Evolutionary conservation across 2,329 filamentous ascomycete species (phyloP).

Genomic region (Aspergillus hortae): DNA sequence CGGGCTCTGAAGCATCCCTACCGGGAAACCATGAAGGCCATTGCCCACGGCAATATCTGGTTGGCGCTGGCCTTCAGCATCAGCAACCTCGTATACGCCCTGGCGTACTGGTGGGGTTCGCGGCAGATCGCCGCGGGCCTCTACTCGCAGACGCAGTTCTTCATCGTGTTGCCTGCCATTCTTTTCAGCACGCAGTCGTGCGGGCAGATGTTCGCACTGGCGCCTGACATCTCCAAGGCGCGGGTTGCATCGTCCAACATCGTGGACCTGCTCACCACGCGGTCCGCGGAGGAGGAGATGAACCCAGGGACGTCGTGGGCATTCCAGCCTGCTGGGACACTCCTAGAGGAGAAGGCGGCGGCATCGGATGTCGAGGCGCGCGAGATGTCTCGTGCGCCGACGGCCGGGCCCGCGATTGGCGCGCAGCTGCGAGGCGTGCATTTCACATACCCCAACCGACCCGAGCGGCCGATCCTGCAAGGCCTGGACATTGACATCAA

Average conservation of each 20-base stretch:
- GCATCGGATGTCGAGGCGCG: slow-evolving; percentile 24
- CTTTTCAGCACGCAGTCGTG: slow-evolving; percentile 70
- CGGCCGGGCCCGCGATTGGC: slow-evolving; percentile 36
- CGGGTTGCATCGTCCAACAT: slow-evolving; percentile 58
- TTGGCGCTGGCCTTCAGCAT: slow-evolving; percentile 41
- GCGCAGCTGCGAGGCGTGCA: slow-evolving; percentile 57
- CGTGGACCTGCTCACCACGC: slow-evolving; percentile 35
- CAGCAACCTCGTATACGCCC: slow-evolving; percentile 66
- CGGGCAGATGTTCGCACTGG: slow-evolving; percentile 70
- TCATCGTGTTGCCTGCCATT: slow-evolving; percentile 68
- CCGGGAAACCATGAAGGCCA: slow-evolving; percentile 45
- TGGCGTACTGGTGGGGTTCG: slow-evolving; percentile 77
- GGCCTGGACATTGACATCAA: slow-evolving; percentile 54
- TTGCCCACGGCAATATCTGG: slow-evolving; percentile 44
- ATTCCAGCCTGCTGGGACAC: slow-evolving; percentile 7
- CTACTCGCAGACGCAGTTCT: slow-evolving; percentile 65
- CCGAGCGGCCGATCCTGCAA: slow-evolving; percentile 55
- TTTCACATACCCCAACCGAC: slow-evolving; percentile 64
- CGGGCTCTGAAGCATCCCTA: slow-evolving; percentile 44
- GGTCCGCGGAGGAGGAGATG: slow-evolving; percentile 24
- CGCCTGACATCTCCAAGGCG: slow-evolving; percentile 68
- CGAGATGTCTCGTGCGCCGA: slow-evolving; percentile 4
- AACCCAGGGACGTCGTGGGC: slow-evolving; percentile 10
- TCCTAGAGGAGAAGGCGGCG: slow-evolving; percentile 20
- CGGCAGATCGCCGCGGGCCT: slow-evolving; percentile 63